These are phyloP conservation scores for Cruciata laevipes DNA, from an alignment of 257 asterid genomes.

Conservation along the genomic window DNA sequence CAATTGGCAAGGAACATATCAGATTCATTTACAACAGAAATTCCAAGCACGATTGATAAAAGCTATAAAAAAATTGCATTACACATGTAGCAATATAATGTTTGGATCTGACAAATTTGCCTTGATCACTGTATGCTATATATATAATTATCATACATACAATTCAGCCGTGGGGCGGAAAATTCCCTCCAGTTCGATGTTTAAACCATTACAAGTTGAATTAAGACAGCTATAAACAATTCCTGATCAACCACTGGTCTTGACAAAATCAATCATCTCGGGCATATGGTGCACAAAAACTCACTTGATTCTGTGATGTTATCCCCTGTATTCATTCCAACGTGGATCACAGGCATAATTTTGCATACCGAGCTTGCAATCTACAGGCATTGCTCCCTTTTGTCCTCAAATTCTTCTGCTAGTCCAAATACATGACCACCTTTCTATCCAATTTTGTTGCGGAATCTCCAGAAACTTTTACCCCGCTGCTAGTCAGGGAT, in stretches of 20 bases:
- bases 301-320: background rate
- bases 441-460: conserved; percentile 46
- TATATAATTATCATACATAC: conserved; percentile 1
- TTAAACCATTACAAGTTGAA: background rate
- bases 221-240: conserved; percentile 4
- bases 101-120: conserved; percentile 5
- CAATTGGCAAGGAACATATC: background rate
- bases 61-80: background rate
- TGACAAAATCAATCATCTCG: background rate
- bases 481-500: conserved; percentile 60
- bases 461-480: conserved; percentile 60
- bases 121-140: background rate
- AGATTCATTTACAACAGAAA: conserved; percentile 1
- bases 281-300: conserved; percentile 1
- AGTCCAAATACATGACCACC: conserved; percentile 54
- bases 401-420: conserved; percentile 36
- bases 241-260: background rate
- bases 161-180: background rate
- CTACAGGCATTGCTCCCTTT: conserved; percentile 25
- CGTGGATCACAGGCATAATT: conserved; percentile 3
- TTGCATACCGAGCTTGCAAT: background rate
- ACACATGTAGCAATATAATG: background rate
- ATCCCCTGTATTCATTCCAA: conserved; percentile 10
- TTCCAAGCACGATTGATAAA: background rate
- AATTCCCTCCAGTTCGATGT: background rate